phyloP scores from a whole-genome alignment of 1,139 yeast genomes.

The Lipomyces yarrowii region DNA sequence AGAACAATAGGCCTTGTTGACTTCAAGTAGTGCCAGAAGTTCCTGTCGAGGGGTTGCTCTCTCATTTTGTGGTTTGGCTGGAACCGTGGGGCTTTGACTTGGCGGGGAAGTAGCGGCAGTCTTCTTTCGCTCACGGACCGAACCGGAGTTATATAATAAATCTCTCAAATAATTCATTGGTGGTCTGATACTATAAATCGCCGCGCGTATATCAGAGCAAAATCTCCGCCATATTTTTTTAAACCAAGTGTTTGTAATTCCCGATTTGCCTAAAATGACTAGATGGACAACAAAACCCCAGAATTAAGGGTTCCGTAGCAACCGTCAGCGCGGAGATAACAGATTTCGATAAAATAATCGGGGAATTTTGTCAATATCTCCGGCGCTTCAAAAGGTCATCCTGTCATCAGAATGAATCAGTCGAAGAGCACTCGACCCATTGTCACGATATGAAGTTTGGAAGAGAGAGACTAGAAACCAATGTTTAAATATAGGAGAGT shows the following conservation, averaged over 20 bases:
- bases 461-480: background rate
- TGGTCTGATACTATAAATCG: background rate
- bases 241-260: background rate
- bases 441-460: background rate
- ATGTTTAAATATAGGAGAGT: background rate
- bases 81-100: background rate
- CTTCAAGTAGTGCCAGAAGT: background rate
- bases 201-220: background rate
- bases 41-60: background rate
- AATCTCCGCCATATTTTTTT: background rate
- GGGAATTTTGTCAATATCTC: background rate
- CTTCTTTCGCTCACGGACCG: background rate
- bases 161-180: background rate
- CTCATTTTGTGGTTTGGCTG: background rate
- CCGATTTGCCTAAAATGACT: background rate
- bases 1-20: background rate
- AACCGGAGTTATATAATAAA: background rate
- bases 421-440: background rate
- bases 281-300: background rate
- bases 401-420: background rate
- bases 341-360: too few relatives aligned
- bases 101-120: background rate
- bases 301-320: background rate
- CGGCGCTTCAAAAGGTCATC: background rate
- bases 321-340: background rate